Base-by-base conservation (phyloP, 2,329 filamentous ascomycete genomes). In the Colletotrichum melonis region DNA sequence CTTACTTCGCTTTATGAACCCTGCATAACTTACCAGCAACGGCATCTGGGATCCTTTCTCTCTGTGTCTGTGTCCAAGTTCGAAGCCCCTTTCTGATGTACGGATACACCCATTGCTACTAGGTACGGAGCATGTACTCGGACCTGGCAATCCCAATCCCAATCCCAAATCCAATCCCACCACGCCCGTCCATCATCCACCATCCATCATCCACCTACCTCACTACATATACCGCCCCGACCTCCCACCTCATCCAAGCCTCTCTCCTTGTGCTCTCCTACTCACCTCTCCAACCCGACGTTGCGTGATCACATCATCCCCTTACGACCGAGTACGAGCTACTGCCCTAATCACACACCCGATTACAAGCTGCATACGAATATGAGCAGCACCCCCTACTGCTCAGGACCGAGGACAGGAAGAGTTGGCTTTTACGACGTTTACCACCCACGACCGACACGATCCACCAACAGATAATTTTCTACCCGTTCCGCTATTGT, bases 321-420 rank as follows among this genome's bases (percentile, higher is more conserved):
- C 24, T 67, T 57, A 63, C 67, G 67, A 63, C 59, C 42, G 59
- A 69, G 30, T 16, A 56, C 55, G 59, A 60, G 52, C 55, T 26
- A 14, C 54, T 60, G 38, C 42, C 19, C 28, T 52, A 42, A 60
- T 62, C 60, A 32, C 28, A 52, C 49, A 42, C 49, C 67, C 66
- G 56, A 66, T 26, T 26, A 73, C 14, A 35, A 52, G 30, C 38
- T 67, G 28, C 26, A 38, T 58, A 72, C 63, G 72, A 75, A 75
- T 70, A 75, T 75, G 74, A 75, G 73, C 68, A 75, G 74, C 69
- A 35, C 66, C 74, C 69, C 67, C 67, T 57, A 65, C 72, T 75
- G 74, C 69, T 72, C 63, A 70, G 63, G 73, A 75, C 63, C 63
- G 74, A 70, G 74, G 74, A 75, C 58, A 73, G 74, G 73, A 73